phyloP scores from a whole-genome alignment of 2,329 filamentous ascomycete genomes.

The Amylocarpus encephaloides region DNA sequence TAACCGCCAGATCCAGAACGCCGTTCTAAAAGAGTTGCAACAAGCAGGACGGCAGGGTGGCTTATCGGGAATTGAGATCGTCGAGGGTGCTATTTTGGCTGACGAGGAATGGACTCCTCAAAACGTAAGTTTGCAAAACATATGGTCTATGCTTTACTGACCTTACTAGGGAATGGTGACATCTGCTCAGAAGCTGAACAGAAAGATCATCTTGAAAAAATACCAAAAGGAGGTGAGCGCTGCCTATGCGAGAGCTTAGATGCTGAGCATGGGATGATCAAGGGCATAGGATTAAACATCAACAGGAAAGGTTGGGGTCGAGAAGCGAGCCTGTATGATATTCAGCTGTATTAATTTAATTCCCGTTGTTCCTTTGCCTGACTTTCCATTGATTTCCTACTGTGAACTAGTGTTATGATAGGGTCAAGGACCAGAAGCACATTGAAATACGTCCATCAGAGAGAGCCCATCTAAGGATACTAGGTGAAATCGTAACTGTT shows the following conservation, averaged over 20 bases:
- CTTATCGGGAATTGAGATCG: conserved; percentile 64
- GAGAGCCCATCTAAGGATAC: no score
- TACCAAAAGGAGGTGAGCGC: conserved; percentile 54
- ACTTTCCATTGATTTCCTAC: no score
- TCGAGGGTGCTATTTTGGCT: conserved; percentile 69
- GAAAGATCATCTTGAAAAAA: conserved; percentile 57
- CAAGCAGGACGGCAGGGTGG: conserved; percentile 58
- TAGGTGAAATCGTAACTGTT: no score
- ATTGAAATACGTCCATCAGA: no score
- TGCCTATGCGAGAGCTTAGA: conserved; percentile 22
- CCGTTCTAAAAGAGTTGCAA: conserved; percentile 63
- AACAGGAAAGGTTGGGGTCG: no score
- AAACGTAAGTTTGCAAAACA: conserved; percentile 54
- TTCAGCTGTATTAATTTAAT: background rate
- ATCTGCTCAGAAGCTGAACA: conserved; percentile 67
- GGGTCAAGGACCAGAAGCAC: no score
- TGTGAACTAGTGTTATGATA: no score
- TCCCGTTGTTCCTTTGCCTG: no score
- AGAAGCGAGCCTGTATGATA: background rate
- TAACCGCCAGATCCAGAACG: conserved; percentile 56
- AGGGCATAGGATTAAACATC: background rate
- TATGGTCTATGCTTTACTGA: conserved; percentile 4
- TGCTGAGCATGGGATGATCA: background rate
- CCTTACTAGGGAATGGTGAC: conserved; percentile 52
- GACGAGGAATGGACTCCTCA: conserved; percentile 86